phyloP scores from a whole-genome alignment of 768 basidiomycete species.

The Psilocybe tampanensis region DNA sequence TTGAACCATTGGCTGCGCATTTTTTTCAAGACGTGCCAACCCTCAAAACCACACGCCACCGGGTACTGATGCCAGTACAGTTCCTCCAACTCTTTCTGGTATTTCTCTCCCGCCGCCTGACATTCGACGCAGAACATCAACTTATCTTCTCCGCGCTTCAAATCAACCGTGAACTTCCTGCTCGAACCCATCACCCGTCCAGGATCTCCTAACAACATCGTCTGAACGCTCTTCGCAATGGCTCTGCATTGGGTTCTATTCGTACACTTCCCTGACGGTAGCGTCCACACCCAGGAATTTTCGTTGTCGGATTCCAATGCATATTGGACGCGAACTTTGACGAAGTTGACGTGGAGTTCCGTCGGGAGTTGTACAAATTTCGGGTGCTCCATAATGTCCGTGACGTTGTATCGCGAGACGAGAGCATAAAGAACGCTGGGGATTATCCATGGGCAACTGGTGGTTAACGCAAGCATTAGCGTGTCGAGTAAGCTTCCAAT shows the following conservation, averaged over 20 bases:
- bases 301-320: background rate
- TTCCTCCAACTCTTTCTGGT: background rate
- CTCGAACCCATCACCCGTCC: too few relatives aligned
- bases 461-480: background rate
- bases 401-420: background rate
- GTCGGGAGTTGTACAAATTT: background rate
- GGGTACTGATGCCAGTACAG: background rate
- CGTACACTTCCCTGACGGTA: background rate
- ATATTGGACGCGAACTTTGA: background rate
- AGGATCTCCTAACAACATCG: background rate
- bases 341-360: background rate
- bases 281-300: background rate
- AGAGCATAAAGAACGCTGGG: background rate
- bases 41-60: background rate
- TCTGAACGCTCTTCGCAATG: background rate
- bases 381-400: background rate
- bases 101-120: background rate
- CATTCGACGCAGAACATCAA: background rate
- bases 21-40: background rate
- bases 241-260: background rate
- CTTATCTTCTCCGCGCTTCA: background rate
- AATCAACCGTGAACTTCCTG: too few relatives aligned
- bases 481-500: background rate
- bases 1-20: background rate
- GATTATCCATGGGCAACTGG: background rate